Evolutionary conservation across 805 yeast species (phyloP), one percentile per base, ranked within the genome.

Genomic region (Cyberlindnera galapagoensis): DNA sequence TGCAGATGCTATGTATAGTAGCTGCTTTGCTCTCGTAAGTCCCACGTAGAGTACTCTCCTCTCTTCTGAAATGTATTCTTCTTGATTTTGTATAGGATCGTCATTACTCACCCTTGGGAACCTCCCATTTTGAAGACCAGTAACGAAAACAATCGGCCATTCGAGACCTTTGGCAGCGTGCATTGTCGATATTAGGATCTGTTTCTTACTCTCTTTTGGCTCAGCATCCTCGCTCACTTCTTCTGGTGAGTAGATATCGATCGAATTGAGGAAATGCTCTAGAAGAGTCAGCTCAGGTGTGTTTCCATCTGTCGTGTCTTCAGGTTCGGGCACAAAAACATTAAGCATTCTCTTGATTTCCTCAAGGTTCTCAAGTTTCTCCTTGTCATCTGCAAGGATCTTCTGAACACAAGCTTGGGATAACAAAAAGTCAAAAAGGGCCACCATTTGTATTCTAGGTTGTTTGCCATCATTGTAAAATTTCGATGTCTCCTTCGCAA

Each of bases 81-180:
- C 46, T 16, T 16, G 10, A 16, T 24, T 31, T 4, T 34, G 26
- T 7, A 18, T 30, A 20, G 28, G 43, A 49, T 23, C 49, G 44
- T 17, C 51, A 41, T 17, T 51, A 48, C 67, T 69, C 3, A 55
- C 47, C 4, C 79, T 73, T 0, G 95, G 95, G 9, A 84, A 58
- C 10, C 72, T 54, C 1, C 81, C 80, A 28, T 81, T 84, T 20
- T 71, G 63, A 12, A 83, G 57, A 0, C 84, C 80, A 0, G 94
- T 86, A 9, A 85, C 71, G 50, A 85, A 84, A 0, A 90, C 97
- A 10, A 84, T 74, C 0, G 95, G 90, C 97, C 97, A 90, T 52
- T 90, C 98, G 3, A 88, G 63, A 1, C 98, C 98, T 53, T 90
- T 90, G 2, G 97, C 76, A 0, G 87, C 85, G 52, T 90, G 98